Percentiles rank a stretch among this genome's conserved stretches.
phyloP scores from a whole-genome alignment of 345 rosid species.

The Populus pruinosa region DNA sequence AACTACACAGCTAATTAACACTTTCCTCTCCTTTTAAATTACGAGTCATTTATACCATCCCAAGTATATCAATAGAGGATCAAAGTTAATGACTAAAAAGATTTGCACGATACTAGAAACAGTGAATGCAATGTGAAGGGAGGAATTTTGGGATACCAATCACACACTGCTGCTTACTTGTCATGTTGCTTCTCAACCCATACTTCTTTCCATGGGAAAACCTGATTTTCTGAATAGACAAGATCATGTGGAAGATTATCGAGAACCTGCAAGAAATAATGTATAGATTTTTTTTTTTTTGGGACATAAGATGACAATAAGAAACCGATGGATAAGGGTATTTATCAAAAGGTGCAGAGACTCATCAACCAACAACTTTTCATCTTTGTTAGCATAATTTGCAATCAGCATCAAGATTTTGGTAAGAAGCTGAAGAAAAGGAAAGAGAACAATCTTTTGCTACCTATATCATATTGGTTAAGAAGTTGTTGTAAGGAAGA shows the following conservation, averaged over 20 bases:
- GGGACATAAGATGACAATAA: background rate
- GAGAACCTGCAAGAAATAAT: conserved; percentile 61
- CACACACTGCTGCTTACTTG: conserved; percentile 37
- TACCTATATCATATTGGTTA: background rate
- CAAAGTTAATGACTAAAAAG: background rate
- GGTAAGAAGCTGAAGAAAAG: background rate
- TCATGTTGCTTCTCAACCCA: conserved; percentile 75
- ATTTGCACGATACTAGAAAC: background rate
- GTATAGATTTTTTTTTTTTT: background rate
- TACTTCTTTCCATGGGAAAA: conserved; percentile 90
- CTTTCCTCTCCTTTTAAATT: no score
- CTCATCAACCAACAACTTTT: conserved; percentile 1
- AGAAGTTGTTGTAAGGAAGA: background rate
- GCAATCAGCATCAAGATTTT: background rate
- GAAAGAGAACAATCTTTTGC: no score
- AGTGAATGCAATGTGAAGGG: background rate
- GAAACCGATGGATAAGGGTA: background rate
- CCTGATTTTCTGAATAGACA: conserved; percentile 72
- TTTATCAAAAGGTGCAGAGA: background rate
- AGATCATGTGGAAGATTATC: conserved; percentile 99
- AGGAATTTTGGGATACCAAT: background rate
- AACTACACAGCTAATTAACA: background rate
- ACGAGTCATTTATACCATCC: background rate
- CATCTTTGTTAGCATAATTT: conserved; percentile 3
- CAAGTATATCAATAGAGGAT: background rate